Conservation (phyloP, 805 yeast species). For the Suhomyces kilbournensis region DNA sequence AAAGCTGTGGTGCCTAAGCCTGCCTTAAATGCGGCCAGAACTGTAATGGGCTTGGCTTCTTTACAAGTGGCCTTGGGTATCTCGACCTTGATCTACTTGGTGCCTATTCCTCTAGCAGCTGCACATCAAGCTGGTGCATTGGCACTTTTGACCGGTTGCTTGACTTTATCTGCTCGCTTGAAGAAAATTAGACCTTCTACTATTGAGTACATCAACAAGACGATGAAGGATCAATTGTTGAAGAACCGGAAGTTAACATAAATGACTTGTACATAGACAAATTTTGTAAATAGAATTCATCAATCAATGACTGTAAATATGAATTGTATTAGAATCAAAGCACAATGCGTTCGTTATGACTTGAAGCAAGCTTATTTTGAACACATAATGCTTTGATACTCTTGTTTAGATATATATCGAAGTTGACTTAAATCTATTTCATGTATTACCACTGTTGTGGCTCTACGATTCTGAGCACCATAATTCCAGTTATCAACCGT, state of each 20-base stretch:
- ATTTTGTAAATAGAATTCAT: background rate
- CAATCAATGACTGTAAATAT: background rate
- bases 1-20: constrained; percentile 54
- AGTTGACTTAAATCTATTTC: background rate
- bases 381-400: too few relatives aligned
- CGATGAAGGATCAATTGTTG: constrained; percentile 26
- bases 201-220: constrained; percentile 25
- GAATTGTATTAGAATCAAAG: too few relatives aligned
- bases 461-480: too few relatives aligned
- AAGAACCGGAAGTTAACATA: background rate
- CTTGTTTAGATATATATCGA: too few relatives aligned
- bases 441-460: background rate
- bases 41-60: constrained; percentile 78
- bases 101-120: constrained; percentile 91
- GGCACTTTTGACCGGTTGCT: constrained; percentile 77
- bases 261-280: background rate
- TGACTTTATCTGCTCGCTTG: constrained; percentile 42
- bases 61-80: constrained; percentile 87
- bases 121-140: constrained; percentile 97
- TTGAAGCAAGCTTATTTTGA: too few relatives aligned
- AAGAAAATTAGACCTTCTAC: constrained; percentile 39
- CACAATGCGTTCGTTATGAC: background rate
- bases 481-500: too few relatives aligned
- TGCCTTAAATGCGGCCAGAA: constrained; percentile 54
- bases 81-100: constrained; percentile 77